Base-by-base conservation (phyloP, 148 eudicot genomes). In the Camellia sinensis region DNA sequence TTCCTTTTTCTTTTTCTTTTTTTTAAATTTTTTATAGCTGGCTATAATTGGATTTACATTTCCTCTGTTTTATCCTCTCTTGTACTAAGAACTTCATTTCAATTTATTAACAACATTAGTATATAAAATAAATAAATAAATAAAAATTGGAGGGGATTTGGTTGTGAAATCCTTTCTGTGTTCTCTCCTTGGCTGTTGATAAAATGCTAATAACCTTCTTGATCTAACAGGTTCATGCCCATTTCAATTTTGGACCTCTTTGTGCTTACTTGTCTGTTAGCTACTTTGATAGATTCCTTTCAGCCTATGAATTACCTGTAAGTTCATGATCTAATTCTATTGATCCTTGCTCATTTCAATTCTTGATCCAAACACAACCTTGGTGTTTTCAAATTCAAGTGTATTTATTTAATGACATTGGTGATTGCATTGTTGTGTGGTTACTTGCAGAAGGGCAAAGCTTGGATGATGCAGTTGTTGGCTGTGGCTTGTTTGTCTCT, bases 201-300 rank as follows among this genome's bases (percentile, higher is more conserved):
- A 18, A 29, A 66, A n/a, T 70, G 65, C 76, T 66, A 62, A 74
- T 65, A 81, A 18, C 17, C 37, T 53, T 50, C 40, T 83, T 81
- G 83, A 59, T 82, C 67, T 43, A 48, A 82, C 94, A 93, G 97
- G 97, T 86, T 74, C 88, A 83, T 79, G 87, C 88, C 52, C 85
- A 91, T 78, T 91, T 82, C 90, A 89, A 89, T 83, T 93, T 91
- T 81, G 92, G 93, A 67, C 90, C 97, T 53, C 80, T 91, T 37
- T 91, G 94, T 83, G 84, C 86, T 71, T 91, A 87, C 80, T 82
- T 90, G 82, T 81, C 95, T 54, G 73, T 89, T 44, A 91, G 85
- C 88, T 93, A 91, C 88, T 78, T 93, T 87, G 95, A 93, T 79
- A 89, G 95, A 64, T 91, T 93, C 87, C 89, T 91, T 44, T 90